These are phyloP conservation scores for Aspergillus hortae DNA, from an alignment of 2,329 filamentous ascomycete genomes.

Conservation along the genomic window DNA sequence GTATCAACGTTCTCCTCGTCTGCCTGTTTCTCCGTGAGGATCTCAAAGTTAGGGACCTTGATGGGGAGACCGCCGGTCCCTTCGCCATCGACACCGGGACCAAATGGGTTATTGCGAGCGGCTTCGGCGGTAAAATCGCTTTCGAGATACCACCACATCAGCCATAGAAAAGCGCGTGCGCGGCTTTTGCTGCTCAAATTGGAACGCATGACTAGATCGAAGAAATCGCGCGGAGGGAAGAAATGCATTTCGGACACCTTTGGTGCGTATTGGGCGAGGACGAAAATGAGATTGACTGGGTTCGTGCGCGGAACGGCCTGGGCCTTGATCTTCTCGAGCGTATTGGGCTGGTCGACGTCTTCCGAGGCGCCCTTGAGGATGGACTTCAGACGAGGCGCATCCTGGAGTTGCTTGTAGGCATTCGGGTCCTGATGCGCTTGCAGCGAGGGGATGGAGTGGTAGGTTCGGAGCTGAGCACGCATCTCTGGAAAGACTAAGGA, in stretches of 20 bases:
- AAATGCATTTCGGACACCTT: conserved; percentile 95
- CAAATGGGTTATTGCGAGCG: conserved; percentile 87
- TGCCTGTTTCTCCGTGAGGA: conserved; percentile 48
- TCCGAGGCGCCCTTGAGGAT: conserved; percentile 96
- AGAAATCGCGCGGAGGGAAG: conserved; percentile 79
- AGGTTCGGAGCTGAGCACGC: conserved; percentile 94
- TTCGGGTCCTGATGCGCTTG: conserved; percentile 93
- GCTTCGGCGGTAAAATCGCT: conserved; percentile 89
- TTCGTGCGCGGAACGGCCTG: conserved; percentile 75
- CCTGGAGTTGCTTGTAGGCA: conserved; percentile 96
- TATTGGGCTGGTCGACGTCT: conserved; percentile 78
- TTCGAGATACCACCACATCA: conserved; percentile 99
- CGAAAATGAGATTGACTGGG: conserved; percentile 94
- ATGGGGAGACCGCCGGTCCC: conserved; percentile 42
- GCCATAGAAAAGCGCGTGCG: conserved; percentile 86
- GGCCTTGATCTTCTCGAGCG: conserved; percentile 76
- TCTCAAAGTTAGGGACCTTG: conserved; percentile 47
- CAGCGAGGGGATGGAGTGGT: conserved; percentile 94
- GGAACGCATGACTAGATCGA: conserved; percentile 91
- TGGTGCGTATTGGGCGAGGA: conserved; percentile 82
- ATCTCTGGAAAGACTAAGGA: conserved; percentile 91
- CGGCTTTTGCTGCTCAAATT: conserved; percentile 77
- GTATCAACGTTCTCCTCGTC: conserved; percentile 50
- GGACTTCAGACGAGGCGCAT: conserved; percentile 91
- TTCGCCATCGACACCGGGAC: conserved; percentile 48